These are phyloP conservation scores for Trypanosoma lewisi DNA, from an alignment of 208 protist genomes.

Conservation along the genomic window DNA sequence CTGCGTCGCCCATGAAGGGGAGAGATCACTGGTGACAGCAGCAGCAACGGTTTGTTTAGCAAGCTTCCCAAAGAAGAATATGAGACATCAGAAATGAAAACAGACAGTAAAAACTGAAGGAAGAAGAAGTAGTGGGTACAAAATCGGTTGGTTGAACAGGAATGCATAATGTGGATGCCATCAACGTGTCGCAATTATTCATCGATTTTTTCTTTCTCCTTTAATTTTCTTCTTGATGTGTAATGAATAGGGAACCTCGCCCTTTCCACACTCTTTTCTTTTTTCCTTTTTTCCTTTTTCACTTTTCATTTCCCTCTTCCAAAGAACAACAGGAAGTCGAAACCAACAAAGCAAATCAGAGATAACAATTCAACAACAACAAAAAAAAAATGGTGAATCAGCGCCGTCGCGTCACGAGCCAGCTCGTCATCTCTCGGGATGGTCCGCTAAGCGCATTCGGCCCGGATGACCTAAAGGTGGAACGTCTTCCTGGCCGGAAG, in stretches of 20 bases:
- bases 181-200: too few relatives aligned
- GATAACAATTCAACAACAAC: constrained; percentile 2
- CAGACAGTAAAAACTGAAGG: too few relatives aligned
- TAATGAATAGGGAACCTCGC: too few relatives aligned
- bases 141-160: too few relatives aligned
- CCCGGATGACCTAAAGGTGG: constrained; percentile 72
- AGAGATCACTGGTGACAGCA: too few relatives aligned
- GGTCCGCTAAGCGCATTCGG: constrained; percentile 55
- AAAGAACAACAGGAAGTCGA: constrained; percentile 11
- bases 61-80: too few relatives aligned
- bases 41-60: too few relatives aligned
- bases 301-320: constrained; percentile 1
- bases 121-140: too few relatives aligned
- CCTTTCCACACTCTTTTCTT: neutral
- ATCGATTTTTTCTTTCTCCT: too few relatives aligned
- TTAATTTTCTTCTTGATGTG: neutral
- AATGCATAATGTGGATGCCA: too few relatives aligned
- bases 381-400: constrained; percentile 21
- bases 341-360: constrained; percentile 1
- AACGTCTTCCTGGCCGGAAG: constrained; percentile 67
- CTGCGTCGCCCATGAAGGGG: too few relatives aligned
- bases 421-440: constrained; percentile 45
- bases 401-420: constrained; percentile 35
- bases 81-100: too few relatives aligned
- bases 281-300: neutral